phyloP scores from a whole-genome alignment of 345 rosid species.

The Lepidium aucheri region DNA sequence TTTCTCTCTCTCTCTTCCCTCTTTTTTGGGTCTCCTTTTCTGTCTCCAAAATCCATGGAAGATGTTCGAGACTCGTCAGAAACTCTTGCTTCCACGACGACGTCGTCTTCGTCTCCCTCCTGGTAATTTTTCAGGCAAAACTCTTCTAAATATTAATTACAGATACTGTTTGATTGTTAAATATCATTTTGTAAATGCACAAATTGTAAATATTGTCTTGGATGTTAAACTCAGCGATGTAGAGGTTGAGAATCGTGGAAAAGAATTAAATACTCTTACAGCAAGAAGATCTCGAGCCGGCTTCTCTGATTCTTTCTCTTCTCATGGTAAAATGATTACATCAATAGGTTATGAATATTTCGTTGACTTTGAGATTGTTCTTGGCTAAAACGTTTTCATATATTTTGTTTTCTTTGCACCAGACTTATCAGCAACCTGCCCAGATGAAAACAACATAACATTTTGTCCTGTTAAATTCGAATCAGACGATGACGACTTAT shows the following conservation, averaged over 20 bases:
- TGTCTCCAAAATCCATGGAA: constrained; percentile 21
- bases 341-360: background rate
- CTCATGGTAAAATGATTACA: constrained; percentile 31
- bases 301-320: constrained; percentile 38
- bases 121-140: background rate
- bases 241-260: constrained; percentile 23
- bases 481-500: constrained; percentile 30
- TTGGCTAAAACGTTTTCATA: background rate
- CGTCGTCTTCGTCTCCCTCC: constrained; percentile 23
- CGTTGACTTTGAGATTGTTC: background rate
- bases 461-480: background rate
- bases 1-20: background rate
- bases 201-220: background rate
- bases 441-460: constrained; percentile 3
- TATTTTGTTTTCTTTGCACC: background rate
- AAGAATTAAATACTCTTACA: constrained; percentile 13
- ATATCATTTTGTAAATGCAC: background rate
- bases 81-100: constrained; percentile 19
- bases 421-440: constrained; percentile 29
- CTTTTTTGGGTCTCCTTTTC: constrained; percentile 1
- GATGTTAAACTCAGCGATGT: constrained; percentile 18
- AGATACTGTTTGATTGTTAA: background rate
- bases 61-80: constrained; percentile 24
- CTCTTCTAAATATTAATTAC: background rate
- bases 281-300: constrained; percentile 38